These are phyloP conservation scores for Euptelea pleiosperma DNA, from an alignment of 164 flowering plant species.

Conservation along the genomic window DNA sequence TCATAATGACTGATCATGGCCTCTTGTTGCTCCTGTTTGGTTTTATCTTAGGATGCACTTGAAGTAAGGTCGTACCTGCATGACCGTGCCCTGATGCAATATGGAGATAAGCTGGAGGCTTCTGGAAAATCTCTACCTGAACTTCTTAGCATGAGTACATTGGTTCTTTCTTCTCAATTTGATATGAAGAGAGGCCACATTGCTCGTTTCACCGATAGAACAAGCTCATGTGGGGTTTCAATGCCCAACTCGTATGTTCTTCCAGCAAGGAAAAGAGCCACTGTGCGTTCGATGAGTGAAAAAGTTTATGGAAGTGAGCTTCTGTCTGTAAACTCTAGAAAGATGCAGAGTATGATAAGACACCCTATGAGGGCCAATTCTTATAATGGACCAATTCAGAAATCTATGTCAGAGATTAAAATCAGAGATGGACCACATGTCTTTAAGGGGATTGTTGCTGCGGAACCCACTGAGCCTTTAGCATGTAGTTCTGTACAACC, in stretches of 20 bases:
- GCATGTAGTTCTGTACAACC: conserved; percentile 56
- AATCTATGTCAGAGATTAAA: conserved; percentile 41
- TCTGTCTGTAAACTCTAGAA: conserved; percentile 28
- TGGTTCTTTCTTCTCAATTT: conserved; percentile 49
- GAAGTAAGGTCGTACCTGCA: conserved; percentile 75
- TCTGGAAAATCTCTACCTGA: conserved; percentile 49
- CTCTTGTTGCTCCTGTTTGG: background rate
- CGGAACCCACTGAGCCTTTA: conserved; percentile 48
- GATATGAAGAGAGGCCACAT: conserved; percentile 70
- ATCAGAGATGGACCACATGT: conserved; percentile 55
- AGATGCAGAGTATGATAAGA: conserved; percentile 19
- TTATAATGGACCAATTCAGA: conserved; percentile 30
- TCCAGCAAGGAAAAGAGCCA: conserved; percentile 28
- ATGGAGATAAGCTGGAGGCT: conserved; percentile 59
- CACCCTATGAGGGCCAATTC: conserved; percentile 14
- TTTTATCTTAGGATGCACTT: conserved; percentile 51
- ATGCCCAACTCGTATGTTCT: conserved; percentile 23
- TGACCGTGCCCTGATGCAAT: conserved; percentile 63
- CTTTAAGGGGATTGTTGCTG: conserved; percentile 67
- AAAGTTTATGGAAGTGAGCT: conserved; percentile 20
- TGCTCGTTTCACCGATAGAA: conserved; percentile 54
- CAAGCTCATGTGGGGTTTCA: conserved; percentile 36
- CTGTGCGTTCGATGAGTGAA: conserved; percentile 24
- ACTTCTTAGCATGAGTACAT: conserved; percentile 42
- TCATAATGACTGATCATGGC: background rate